Evolutionary conservation across 2,329 filamentous ascomycete genomes (phyloP).

Genomic region (Diaporthe sp.): DNA sequence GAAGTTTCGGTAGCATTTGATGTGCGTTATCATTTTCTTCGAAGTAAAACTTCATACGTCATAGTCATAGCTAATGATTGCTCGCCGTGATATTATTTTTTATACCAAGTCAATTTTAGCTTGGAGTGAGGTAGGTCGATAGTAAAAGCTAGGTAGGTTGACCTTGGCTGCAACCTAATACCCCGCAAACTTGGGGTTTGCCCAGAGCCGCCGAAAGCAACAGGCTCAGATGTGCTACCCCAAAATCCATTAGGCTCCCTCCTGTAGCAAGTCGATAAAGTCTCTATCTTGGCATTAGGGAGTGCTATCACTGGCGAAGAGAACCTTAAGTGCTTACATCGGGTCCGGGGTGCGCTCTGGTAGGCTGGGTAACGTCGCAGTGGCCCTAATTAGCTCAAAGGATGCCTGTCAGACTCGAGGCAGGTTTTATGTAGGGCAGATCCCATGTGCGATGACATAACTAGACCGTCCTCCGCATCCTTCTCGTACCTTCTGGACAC

Average conservation of each 20-base stretch:
- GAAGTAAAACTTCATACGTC: too few relatives aligned
- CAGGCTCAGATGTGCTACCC: neutral
- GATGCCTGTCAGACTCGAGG: neutral
- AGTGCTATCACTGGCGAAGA: neutral
- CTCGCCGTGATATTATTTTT: too few relatives aligned
- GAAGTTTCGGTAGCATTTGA: too few relatives aligned
- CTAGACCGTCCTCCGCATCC: neutral
- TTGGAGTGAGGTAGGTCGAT: too few relatives aligned
- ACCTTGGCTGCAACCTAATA: too few relatives aligned
- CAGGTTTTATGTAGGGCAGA: neutral
- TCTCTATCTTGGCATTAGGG: neutral
- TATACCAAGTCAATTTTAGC: too few relatives aligned
- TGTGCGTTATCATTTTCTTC: too few relatives aligned
- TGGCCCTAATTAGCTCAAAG: neutral
- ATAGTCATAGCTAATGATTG: too few relatives aligned
- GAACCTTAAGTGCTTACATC: neutral
- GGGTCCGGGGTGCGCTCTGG: too few relatives aligned
- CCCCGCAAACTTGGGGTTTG: neutral
- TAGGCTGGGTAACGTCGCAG: neutral
- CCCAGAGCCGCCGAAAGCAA: neutral
- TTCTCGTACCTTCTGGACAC: neutral
- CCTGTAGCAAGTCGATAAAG: neutral
- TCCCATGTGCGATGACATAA: slow-evolving; percentile 4
- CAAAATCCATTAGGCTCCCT: neutral
- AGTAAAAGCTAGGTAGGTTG: too few relatives aligned